Base-by-base conservation (phyloP, 331 rosid species). In the Pyracantha coccinea region DNA sequence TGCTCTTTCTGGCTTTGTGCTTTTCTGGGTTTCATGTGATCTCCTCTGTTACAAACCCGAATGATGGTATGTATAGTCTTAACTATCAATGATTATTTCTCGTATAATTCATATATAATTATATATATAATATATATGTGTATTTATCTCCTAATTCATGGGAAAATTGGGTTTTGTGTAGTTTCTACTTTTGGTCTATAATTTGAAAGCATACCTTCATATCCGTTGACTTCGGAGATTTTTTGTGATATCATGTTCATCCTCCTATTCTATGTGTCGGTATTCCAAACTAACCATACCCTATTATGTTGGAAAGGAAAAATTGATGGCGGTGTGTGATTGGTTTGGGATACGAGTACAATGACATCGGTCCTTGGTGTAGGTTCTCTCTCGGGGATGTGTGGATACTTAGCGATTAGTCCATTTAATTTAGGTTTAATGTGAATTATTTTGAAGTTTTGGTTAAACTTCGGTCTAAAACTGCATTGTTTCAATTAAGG, bases 1-100 rank as follows among this genome's bases (percentile, higher is more conserved):
- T 80, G 77, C 83, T 91, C 58, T 76, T 83, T 81, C 77, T 88
- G 82, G 86, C 85, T 71, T 38, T 89, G 44, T 80, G 80, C 73
- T 82, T 61, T 77, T 80, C 85, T 52, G 73, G 89, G 73, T 65
- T 85, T 78, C 78, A 80, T 47, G 29, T 77, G 31, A 44, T 71
- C 44, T 62, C 53, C 50, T 88, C 96, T n/a, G 19, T 59, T 16
- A 88, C 96, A 47, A 76, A 90, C 68, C 54, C 91, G 58, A 72
- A 38, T 75, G 97, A 89, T 32, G 89, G 97, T 92, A 86, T 73
- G 60, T 41, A 11, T 41, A 11, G 57, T 82, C 76, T 59, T 28
- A 57, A 35, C 16, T 35, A 25, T 70, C 54, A 50, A 67, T 57
- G n/a, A 64, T 31, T 6, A 5, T 41, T 84, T 45, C 69, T 41